Percentiles rank a stretch among this genome's conserved stretches.
Conservation (phyloP, 495 filamentous ascomycete genomes). For the Podospora fimiseda region DNA sequence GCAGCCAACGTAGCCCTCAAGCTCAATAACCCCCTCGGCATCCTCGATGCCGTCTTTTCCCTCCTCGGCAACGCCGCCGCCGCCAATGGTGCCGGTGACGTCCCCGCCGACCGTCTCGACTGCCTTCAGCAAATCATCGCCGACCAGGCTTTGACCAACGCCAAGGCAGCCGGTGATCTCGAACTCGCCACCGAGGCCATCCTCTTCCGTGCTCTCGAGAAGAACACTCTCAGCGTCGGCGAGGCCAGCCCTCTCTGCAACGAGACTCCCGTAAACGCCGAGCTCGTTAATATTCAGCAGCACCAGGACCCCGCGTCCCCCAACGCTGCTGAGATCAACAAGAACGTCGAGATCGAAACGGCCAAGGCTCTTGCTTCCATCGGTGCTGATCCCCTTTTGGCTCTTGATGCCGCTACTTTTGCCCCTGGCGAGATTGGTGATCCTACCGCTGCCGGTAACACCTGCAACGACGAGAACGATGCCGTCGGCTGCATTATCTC, state of each 20-base stretch:
- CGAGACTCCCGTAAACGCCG: conserved; percentile 59
- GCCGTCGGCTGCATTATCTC: conserved; percentile 56
- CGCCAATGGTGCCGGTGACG: conserved; percentile 47
- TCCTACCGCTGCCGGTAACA: conserved; percentile 51
- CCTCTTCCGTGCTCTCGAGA: conserved; percentile 56
- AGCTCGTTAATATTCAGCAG: conserved; percentile 58
- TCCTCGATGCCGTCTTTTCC: conserved; percentile 55
- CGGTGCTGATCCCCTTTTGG: conserved; percentile 52
- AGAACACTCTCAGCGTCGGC: conserved; percentile 56
- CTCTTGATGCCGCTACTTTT: conserved; percentile 53
- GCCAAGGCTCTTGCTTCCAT: conserved; percentile 50
- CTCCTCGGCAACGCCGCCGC: conserved; percentile 59
- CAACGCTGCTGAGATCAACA: conserved; percentile 48
- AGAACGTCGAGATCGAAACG: conserved; percentile 45
- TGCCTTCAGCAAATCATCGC: conserved; percentile 62
- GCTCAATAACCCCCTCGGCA: conserved; percentile 55
- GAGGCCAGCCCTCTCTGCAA: conserved; percentile 48
- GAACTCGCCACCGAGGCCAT: conserved; percentile 52
- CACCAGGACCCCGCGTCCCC: conserved; percentile 57
- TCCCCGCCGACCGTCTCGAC: conserved; percentile 45
- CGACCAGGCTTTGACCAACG: conserved; percentile 66
- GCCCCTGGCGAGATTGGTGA: conserved; percentile 53
- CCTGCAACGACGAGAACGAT: conserved; percentile 49
- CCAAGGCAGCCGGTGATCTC: conserved; percentile 54
- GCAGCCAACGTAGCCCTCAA: conserved; percentile 40